Evolutionary conservation across 2,329 filamentous ascomycete genomes (phyloP), one percentile per base, ranked within the genome.

Genomic region (Penicillium palitans): DNA sequence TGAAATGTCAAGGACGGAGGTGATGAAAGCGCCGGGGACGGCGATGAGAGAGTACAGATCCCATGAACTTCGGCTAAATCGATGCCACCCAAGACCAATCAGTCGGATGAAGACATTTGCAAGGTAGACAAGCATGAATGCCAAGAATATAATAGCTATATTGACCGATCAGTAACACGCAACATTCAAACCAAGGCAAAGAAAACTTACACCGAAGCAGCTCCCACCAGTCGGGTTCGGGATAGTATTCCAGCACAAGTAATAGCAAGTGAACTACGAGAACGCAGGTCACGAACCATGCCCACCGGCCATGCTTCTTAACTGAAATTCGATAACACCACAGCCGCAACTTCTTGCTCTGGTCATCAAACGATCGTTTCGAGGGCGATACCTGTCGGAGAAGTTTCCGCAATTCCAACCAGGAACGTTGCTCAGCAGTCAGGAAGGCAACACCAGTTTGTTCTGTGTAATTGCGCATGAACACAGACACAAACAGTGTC

Each of bases 381-480:
- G 95, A 97, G 4, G 95, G 95, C 4, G 93, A 93, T 12, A 99
- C 92, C 72, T 98, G 95, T 52, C 91, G 85, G 40, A 99, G 80
- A 25, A 97, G 81, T 76, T 99, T 99, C 57, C 95, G 86, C 66
- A 99, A 77, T 74, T 99, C 95, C 15, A 99, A 84, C 95, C 95
- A 99, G 0, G 93, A 96, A 66, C 95, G 88, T 73, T 99, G 95
- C 68, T 99, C 95, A 0, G 93, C 89, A 1, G 95, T 99, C 68
- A 99, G 80, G 73, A 93, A 99, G 2, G 95, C 95, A 44, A 99
- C 95, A 1, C 95, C 95, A 0, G 95, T 99, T 76, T 98, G 93
- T 76, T 99, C 95, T 0, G 95, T 99, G 76, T 99, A 99, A 74
- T 97, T 99, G 61, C 95, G 91, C 95, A 99, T 99, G 75, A 99